Evolutionary conservation across 768 basidiomycete species (phyloP).

Genomic region (Cystoderma amianthinum): DNA sequence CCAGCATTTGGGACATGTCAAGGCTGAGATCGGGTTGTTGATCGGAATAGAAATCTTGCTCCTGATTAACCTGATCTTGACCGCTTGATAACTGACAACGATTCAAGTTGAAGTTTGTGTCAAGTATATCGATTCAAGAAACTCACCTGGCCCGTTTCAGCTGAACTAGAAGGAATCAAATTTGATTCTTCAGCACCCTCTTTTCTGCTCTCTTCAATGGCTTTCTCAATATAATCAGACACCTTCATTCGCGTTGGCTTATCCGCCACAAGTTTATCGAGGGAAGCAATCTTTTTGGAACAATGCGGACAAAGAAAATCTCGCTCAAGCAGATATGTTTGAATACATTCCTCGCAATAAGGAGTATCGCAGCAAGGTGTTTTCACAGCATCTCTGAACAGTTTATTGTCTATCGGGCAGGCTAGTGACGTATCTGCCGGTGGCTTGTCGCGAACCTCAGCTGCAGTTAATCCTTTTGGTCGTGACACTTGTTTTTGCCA

Average conservation of each 20-base stretch:
- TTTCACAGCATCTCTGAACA: constrained; percentile 91
- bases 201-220: constrained; percentile 71
- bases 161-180: constrained; percentile 10
- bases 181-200: constrained; percentile 44
- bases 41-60: constrained; percentile 68
- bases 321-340: constrained; percentile 87
- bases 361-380: constrained; percentile 89
- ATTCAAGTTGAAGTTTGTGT: neutral
- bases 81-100: neutral
- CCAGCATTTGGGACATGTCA: constrained; percentile 67
- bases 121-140: neutral
- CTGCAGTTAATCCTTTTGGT: constrained; percentile 74
- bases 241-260: constrained; percentile 75
- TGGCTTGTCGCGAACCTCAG: constrained; percentile 82
- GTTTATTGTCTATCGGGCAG: constrained; percentile 89
- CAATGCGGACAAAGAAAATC: constrained; percentile 95
- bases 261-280: constrained; percentile 83
- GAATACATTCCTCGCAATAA: constrained; percentile 97
- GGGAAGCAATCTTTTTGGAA: constrained; percentile 76
- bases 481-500: constrained; percentile 91
- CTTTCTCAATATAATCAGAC: constrained; percentile 73
- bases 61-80: constrained; percentile 18
- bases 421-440: constrained; percentile 74
- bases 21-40: constrained; percentile 59
- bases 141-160: constrained; percentile 30